Evolutionary conservation across 78 protist species (phyloP).

Genomic region (Capsaspora owczarzaki): DNA sequence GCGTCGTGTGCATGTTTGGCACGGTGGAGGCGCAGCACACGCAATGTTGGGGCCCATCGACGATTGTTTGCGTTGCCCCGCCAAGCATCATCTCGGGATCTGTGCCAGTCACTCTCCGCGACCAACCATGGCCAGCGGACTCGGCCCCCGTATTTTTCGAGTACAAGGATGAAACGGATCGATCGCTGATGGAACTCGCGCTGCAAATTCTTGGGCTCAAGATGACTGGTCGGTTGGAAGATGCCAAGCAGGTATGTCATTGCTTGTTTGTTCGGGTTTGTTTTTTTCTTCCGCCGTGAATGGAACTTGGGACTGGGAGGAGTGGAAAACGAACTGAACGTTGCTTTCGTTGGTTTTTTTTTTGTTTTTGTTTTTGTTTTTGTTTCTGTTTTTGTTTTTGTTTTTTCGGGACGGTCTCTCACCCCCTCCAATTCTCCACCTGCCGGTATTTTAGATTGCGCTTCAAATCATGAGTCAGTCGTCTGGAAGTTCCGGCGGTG

Average conservation of each 20-base stretch:
- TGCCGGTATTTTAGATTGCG: no score
- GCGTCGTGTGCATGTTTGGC: background rate
- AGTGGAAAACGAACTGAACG: no score
- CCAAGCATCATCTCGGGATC: background rate
- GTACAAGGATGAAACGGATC: conserved; percentile 9
- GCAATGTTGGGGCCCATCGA: background rate
- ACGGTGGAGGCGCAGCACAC: background rate
- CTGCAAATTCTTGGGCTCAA: conserved; percentile 8
- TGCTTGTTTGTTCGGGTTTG: background rate
- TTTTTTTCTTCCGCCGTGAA: no score
- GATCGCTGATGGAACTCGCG: conserved; percentile 10
- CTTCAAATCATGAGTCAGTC: no score
- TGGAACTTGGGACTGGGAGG: no score
- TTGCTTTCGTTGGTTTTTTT: background rate
- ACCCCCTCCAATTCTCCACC: no score
- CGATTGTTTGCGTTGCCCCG: background rate
- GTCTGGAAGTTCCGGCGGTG: no score
- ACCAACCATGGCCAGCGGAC: background rate
- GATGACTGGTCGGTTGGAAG: background rate
- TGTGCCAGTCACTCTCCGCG: background rate
- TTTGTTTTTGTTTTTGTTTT: no score
- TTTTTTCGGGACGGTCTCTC: background rate
- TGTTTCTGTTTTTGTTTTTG: background rate
- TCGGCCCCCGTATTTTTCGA: background rate
- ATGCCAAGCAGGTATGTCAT: background rate